A percentile compares a stretch with the other conserved stretches of the same genome.
phyloP scores from a whole-genome alignment of 495 filamentous ascomycete species.

The Penicillium tannophilum region DNA sequence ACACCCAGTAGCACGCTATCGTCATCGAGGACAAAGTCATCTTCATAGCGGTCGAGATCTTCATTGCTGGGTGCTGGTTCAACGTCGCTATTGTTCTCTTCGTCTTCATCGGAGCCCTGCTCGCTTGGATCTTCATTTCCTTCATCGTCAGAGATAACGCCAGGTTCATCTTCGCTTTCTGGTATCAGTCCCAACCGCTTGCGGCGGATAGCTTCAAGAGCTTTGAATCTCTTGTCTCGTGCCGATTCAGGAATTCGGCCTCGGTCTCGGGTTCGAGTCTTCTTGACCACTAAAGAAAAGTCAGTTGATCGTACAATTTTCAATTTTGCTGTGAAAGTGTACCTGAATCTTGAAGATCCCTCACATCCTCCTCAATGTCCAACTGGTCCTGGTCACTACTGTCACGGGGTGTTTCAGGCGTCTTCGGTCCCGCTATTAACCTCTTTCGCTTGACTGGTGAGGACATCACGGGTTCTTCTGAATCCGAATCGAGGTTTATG shows the following conservation, averaged over 20 bases:
- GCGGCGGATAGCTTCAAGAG: conserved; percentile 57
- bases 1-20: conserved; percentile 63
- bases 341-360: conserved; percentile 48
- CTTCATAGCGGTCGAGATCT: conserved; percentile 62
- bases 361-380: conserved; percentile 49
- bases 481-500: conserved; percentile 13
- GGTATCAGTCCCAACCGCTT: conserved; percentile 60
- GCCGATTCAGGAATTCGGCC: conserved; percentile 41
- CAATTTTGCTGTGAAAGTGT: neutral
- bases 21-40: conserved; percentile 71
- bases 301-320: conserved; percentile 6
- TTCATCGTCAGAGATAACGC: conserved; percentile 21
- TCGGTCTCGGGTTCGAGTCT: conserved; percentile 45
- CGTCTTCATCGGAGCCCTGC: conserved; percentile 26
- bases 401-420: conserved; percentile 29
- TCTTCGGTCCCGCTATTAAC: conserved; percentile 13
- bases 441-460: conserved; percentile 32
- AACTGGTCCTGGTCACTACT: conserved; percentile 32
- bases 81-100: conserved; percentile 35
- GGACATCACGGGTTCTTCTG: conserved; percentile 29
- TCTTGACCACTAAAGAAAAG: conserved; percentile 34
- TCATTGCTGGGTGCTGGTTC: conserved; percentile 39
- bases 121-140: conserved; percentile 22
- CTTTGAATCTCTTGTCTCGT: conserved; percentile 45
- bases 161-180: conserved; percentile 26